Evolutionary conservation across 495 filamentous ascomycete species (phyloP), one percentile per base, ranked within the genome.

Genomic region (Penicillium lividum): DNA sequence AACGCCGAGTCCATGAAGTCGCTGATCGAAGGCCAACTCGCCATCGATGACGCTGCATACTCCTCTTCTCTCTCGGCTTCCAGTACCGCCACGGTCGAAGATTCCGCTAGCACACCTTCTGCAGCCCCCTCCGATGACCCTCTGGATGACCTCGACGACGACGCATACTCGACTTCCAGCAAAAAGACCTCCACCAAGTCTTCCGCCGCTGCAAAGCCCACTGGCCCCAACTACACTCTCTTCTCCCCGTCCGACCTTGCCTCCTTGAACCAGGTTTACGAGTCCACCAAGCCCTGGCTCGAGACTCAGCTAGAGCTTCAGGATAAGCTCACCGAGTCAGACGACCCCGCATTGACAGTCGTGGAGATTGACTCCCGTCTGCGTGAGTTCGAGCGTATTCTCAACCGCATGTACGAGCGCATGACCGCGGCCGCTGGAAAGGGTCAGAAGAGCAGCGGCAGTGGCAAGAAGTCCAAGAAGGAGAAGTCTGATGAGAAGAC

Each of bases 311-410:
- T 87, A n/a, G 75, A 76, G 0, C 69, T 75, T 50, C 91, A 95
- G 65, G 86, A 89, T 33, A 83, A 84, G 64, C 82, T 93, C 13
- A 77, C 80, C 25, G 74, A 73, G 22, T 85, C 85, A 6, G 88
- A 89, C 33, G 86, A 94, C 56, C 89, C 91, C 0, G 85, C 84
- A 7, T 72, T 96, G 3, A 75, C 84, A 22, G 71, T 85, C 49
- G 84, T 84, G 64, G 92, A 93, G 16, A 70, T 96, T 25, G 74
- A 80, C 57, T 59, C 51, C 28, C 72, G 70, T 49, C 71, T 60
- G 68, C 82, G 82, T 5, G 84, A 89, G 44, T 79, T 89, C 66
- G 86, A 89, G 51, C 78, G 93, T 45, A 77, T 89, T 46, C 81
- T 88, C 80, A 88, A 84, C 80, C 86, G 86, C 65, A 85, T 92